phyloP scores from a whole-genome alignment of 2,329 filamentous ascomycete genomes.

The Diaporthe citrichinensis region DNA sequence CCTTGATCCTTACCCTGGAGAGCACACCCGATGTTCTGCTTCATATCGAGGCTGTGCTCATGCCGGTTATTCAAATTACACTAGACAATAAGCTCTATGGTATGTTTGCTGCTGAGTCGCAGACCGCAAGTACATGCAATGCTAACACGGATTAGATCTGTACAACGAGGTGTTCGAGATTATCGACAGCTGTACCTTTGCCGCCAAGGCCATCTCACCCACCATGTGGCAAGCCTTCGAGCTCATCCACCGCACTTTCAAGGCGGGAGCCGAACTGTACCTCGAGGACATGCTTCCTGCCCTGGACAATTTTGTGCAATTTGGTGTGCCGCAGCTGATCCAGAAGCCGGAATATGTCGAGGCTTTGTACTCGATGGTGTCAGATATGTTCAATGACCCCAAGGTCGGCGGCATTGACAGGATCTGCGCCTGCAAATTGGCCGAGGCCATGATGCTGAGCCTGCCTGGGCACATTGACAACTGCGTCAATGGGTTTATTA shows the following conservation, averaged over 20 bases:
- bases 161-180: conserved; percentile 99
- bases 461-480: conserved; percentile 90
- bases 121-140: neutral
- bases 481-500: conserved; percentile 89
- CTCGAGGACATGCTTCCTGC: conserved; percentile 99
- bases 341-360: conserved; percentile 90
- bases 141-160: conserved; percentile 70
- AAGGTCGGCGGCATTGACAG: conserved; percentile 95
- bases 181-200: conserved; percentile 98
- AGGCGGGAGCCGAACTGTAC: conserved; percentile 95
- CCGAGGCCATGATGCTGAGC: conserved; percentile 97
- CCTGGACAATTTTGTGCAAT: conserved; percentile 97
- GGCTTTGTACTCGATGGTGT: conserved; percentile 93
- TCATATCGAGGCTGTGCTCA: conserved; percentile 94
- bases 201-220: conserved; percentile 92
- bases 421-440: conserved; percentile 95
- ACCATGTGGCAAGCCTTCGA: conserved; percentile 99
- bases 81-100: conserved; percentile 97
- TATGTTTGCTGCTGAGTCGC: conserved; percentile 53
- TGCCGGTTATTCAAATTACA: conserved; percentile 97
- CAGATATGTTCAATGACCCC: conserved; percentile 92
- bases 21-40: conserved; percentile 96
- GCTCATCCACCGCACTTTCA: conserved; percentile 96
- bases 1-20: conserved; percentile 94
- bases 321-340: conserved; percentile 83